phyloP scores from a whole-genome alignment of 2,329 filamentous ascomycete genomes.

The Colletotrichum endophyticum region DNA sequence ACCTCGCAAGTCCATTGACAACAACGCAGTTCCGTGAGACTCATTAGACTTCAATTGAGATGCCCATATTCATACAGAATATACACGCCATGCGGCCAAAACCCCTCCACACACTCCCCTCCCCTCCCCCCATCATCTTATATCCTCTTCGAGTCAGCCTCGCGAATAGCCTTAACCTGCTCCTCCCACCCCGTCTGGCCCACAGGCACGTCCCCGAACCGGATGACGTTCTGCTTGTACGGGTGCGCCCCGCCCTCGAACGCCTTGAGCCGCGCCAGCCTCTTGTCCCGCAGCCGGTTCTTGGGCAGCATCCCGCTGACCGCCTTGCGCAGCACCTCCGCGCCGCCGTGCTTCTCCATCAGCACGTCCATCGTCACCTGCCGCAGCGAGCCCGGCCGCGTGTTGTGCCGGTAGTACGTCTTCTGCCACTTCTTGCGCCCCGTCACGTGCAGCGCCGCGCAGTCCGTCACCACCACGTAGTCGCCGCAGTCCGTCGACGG shows the following conservation, averaged over 20 bases:
- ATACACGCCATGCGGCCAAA: constrained; percentile 18
- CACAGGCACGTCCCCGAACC: constrained; percentile 66
- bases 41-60: constrained; percentile 15
- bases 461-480: constrained; percentile 95
- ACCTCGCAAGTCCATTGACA: neutral
- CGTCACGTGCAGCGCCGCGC: constrained; percentile 84
- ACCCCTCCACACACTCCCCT: neutral
- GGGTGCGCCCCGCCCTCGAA: constrained; percentile 95
- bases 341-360: constrained; percentile 92
- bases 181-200: constrained; percentile 59
- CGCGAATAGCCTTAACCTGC: constrained; percentile 54
- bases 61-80: constrained; percentile 21
- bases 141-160: constrained; percentile 55
- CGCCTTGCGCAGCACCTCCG: constrained; percentile 88
- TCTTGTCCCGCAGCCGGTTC: constrained; percentile 87
- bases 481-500: constrained; percentile 98
- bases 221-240: constrained; percentile 86
- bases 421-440: constrained; percentile 95
- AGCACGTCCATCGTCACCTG: constrained; percentile 93
- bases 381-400: constrained; percentile 84
- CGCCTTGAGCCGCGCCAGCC: constrained; percentile 88
- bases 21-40: neutral
- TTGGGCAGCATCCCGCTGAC: constrained; percentile 98
- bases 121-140: constrained; percentile 31
- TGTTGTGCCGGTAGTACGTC: constrained; percentile 94